A percentile compares a stretch with the other conserved stretches of the same genome.
Evolutionary conservation across 2,329 filamentous ascomycete genomes (phyloP).

Genomic region (Neonectria coccinea): DNA sequence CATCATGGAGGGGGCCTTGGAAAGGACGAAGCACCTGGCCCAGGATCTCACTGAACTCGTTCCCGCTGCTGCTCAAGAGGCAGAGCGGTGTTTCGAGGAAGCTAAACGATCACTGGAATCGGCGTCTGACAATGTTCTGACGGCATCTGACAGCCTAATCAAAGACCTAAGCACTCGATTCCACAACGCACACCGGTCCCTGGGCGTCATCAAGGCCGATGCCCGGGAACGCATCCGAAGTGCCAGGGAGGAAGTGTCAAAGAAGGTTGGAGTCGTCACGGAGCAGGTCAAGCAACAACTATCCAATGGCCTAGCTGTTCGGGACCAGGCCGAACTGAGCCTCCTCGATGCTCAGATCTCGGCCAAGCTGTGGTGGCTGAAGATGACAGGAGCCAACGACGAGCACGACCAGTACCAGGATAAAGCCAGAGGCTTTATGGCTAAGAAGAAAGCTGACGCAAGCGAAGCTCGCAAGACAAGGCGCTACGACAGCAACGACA

Average conservation of each 20-base stretch:
- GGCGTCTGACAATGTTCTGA: constrained; percentile 48
- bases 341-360: constrained; percentile 66
- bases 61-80: constrained; percentile 55
- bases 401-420: constrained; percentile 60
- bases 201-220: constrained; percentile 37
- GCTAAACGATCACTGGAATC: constrained; percentile 49
- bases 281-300: constrained; percentile 39
- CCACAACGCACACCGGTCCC: constrained; percentile 38
- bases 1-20: constrained; percentile 57
- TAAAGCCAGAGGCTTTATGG: constrained; percentile 60
- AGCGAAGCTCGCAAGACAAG: constrained; percentile 44
- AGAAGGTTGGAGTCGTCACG: constrained; percentile 31
- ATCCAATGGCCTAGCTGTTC: constrained; percentile 43
- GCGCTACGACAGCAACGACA: constrained; percentile 37
- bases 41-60: constrained; percentile 56
- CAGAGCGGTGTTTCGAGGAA: constrained; percentile 52
- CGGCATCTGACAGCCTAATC: constrained; percentile 45
- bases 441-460: constrained; percentile 51
- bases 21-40: constrained; percentile 58
- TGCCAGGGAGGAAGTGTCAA: constrained; percentile 36
- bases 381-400: constrained; percentile 61
- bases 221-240: constrained; percentile 33
- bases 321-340: constrained; percentile 57
- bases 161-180: constrained; percentile 40
- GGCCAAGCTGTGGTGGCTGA: constrained; percentile 69